Percentiles rank a stretch among this genome's conserved stretches.
phyloP scores from a whole-genome alignment of 352 stramenopile genomes.

The Globisporangium carolinianum region DNA sequence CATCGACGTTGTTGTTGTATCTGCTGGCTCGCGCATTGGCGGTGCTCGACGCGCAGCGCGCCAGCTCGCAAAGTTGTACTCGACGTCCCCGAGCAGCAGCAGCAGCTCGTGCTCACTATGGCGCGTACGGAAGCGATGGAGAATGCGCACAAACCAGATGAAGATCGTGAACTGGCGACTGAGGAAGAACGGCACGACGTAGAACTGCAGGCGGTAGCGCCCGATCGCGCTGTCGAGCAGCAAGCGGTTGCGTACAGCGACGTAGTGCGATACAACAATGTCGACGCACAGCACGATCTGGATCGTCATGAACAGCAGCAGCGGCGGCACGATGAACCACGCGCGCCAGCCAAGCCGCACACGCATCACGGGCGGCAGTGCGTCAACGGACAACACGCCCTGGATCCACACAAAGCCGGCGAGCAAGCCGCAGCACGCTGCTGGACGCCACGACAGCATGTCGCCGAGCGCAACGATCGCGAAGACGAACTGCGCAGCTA shows the following conservation, averaged over 20 bases:
- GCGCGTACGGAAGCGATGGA: slow-evolving; percentile 9
- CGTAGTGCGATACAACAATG: not conserved
- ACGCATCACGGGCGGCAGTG: slow-evolving; percentile 12
- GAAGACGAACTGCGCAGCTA: slow-evolving; percentile 12
- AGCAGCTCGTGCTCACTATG: slow-evolving; percentile 8
- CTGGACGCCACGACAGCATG: slow-evolving; percentile 12
- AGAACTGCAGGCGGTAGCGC: slow-evolving; percentile 2
- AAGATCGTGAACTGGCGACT: slow-evolving; percentile 10
- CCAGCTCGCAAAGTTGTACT: slow-evolving; percentile 14
- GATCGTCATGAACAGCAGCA: slow-evolving; percentile 5
- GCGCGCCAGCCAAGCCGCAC: slow-evolving; percentile 4
- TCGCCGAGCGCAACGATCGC: slow-evolving; percentile 5
- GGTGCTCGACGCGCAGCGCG: too few species aligned
- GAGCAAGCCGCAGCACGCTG: not conserved
- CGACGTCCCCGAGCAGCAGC: slow-evolving; percentile 11
- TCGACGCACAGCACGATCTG: slow-evolving; percentile 4
- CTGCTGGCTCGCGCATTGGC: too few species aligned
- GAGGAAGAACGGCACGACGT: slow-evolving; percentile 14
- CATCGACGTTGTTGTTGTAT: too few species aligned
- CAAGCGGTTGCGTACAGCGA: slow-evolving; percentile 10
- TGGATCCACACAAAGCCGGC: slow-evolving; percentile 17
- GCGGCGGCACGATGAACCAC: slow-evolving; percentile 1
- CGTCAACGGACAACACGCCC: slow-evolving; percentile 16
- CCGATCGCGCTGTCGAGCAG: slow-evolving; percentile 8
- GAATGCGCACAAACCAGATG: slow-evolving; percentile 9